Evolutionary conservation across 345 rosid genomes (phyloP), one percentile per base, ranked within the genome.

Genomic region (Boechera stricta): DNA sequence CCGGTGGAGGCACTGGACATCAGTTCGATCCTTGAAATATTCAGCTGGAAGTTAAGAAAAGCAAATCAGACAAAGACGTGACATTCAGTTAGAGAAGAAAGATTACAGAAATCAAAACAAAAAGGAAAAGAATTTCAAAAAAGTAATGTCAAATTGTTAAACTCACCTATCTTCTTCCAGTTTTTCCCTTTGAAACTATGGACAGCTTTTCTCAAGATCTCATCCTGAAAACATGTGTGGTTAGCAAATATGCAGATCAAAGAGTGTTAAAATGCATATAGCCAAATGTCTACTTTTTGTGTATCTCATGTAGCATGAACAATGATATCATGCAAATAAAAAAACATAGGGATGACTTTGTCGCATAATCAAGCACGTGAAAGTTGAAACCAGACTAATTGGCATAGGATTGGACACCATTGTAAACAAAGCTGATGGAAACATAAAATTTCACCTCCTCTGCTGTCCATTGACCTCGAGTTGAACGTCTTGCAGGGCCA

Each of bases 1-100:
- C 82, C 99, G 87, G 85, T 96, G 99, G 41, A 96, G 88, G 86
- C 99, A 96, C 72, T 96, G 99, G 63, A 96, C 99, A 87, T 96
- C 99, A 49, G 99, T 93, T 74, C 98, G 90, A 57, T 96, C 98
- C 84, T 96, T 96, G 89, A 96, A 96, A 83, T 93, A 93, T 81
- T 92, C 99, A 26, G 99, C 99, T 96, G 84, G 79, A 87, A 76
- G 45, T 79, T 56, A 74, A 51, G 44, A 53, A 79, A 79, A 64
- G 29, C 55, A 35, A 73, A 67, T 51, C 78, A 84, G 80, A 83
- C 60, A 83, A 76, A 81, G 51, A 60, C 39, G 45, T 35, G 59
- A 49, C 69, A 52, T 39, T 33, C 10, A 52, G 58, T n/a, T 18
- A 65, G 73, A 49, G 10, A 65, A 65, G 58, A 15, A 28, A 44